A percentile compares a stretch with the other conserved stretches of the same genome.
Conservation (phyloP, 495 filamentous ascomycete genomes). For the Halenospora varia region DNA sequence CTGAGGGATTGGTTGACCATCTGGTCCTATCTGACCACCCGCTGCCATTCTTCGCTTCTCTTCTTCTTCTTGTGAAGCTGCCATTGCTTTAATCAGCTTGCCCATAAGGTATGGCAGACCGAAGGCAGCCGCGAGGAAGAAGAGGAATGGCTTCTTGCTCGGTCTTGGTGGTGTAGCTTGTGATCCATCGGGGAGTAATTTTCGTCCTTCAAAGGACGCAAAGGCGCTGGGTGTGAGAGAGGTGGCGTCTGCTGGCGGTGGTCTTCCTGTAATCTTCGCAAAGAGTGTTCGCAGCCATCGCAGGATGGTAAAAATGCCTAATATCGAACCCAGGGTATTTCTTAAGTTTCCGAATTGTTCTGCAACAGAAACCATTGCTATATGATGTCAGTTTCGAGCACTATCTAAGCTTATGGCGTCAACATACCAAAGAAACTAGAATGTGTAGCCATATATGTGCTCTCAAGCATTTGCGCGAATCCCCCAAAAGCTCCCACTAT, state of each 20-base stretch:
- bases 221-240: slow-evolving; percentile 87
- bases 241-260: slow-evolving; percentile 78
- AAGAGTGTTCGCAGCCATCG: slow-evolving; percentile 88
- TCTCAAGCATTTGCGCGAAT: slow-evolving; percentile 99
- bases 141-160: slow-evolving; percentile 88
- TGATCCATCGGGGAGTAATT: slow-evolving; percentile 47
- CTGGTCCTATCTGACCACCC: slow-evolving; percentile 39
- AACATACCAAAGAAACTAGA: slow-evolving; percentile 94
- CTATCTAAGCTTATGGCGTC: not conserved
- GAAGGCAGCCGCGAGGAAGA: slow-evolving; percentile 93
- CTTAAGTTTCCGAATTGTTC: slow-evolving; percentile 93
- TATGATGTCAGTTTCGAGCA: slow-evolving; percentile 21
- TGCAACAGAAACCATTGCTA: slow-evolving; percentile 96
- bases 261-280: slow-evolving; percentile 91
- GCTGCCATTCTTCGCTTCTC: slow-evolving; percentile 57
- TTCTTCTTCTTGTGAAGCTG: slow-evolving; percentile 77
- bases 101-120: slow-evolving; percentile 94
- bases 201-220: slow-evolving; percentile 74
- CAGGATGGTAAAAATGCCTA: slow-evolving; percentile 94
- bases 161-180: slow-evolving; percentile 49
- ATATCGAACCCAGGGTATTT: slow-evolving; percentile 89
- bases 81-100: slow-evolving; percentile 83
- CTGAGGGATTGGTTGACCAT: slow-evolving; percentile 41
- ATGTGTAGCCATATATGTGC: slow-evolving; percentile 99
- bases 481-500: slow-evolving; percentile 98